Base-by-base conservation (phyloP, 2,329 filamentous ascomycete species). In the Aulographum hederae region DNA sequence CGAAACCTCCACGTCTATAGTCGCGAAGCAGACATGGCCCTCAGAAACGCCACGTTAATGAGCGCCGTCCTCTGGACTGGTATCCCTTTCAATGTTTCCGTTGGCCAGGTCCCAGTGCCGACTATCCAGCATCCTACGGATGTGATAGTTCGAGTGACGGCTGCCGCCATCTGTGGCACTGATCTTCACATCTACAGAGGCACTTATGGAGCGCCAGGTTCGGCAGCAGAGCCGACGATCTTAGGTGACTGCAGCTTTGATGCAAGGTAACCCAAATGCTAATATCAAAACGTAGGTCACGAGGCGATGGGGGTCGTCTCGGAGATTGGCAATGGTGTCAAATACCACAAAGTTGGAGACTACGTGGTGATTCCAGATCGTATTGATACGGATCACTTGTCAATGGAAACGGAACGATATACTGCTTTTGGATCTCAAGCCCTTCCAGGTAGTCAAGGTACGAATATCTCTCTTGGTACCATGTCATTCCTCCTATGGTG, bases 31-130 rank as follows among this genome's bases (percentile, higher is more conserved):
- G n/a, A n/a, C n/a, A n/a, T n/a, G n/a, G n/a, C n/a, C n/a, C n/a
- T n/a, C n/a, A n/a, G n/a, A n/a, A n/a, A n/a, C n/a, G n/a, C n/a
- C n/a, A n/a, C n/a, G n/a, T n/a, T n/a, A 0, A 93, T 94, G 85
- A 79, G 78, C 52, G 82, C 82, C 18, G 80, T 94, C 18, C 69
- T 93, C 33, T 91, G 93, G 57, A 75, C 86, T 38, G 81, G 77
- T 2, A n/a, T n/a, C n/a, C n/a, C n/a, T n/a, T 25, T 25, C 21
- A n/a, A 25, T 8, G 21, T 25, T n/a, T 8, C 21, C n/a, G 21
- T 40, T 13, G 26, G 30, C 18, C 34, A 37, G 4, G 29, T 33
- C 8, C 34, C 37, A 4, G 26, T 37, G 12, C 39, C 39, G 11
- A 43, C 39, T 13, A 39, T 67, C n/a, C 34, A 44, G 13, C 39